A percentile compares a stretch with the other conserved stretches of the same genome.
Conservation (phyloP, 768 basidiomycete species). For the Auricularia cornea region DNA sequence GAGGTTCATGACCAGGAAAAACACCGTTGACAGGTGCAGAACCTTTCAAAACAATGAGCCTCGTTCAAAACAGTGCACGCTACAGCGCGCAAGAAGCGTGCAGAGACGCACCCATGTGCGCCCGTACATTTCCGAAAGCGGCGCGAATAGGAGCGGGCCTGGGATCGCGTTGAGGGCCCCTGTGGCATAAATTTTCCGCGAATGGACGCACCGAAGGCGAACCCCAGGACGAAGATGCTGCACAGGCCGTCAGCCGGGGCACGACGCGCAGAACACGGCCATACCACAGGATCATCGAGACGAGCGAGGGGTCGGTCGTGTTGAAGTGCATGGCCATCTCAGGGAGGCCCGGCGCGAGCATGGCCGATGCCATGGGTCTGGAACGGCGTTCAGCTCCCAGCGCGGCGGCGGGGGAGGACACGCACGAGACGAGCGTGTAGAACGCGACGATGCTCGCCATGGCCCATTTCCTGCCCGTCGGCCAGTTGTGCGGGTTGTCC, state of each 20-base stretch:
- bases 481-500: constrained; percentile 62
- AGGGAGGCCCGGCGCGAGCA: constrained; percentile 65
- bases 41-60: constrained; percentile 25
- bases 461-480: constrained; percentile 48
- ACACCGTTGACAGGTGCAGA: constrained; percentile 54
- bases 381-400: too few relatives aligned
- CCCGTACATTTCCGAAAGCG: constrained; percentile 47
- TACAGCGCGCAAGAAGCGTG: not conserved
- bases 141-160: constrained; percentile 32
- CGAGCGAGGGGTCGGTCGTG: constrained; percentile 33
- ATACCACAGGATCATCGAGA: not conserved
- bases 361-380: constrained; percentile 42
- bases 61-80: too few relatives aligned
- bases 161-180: constrained; percentile 39
- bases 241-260: not conserved
- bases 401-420: constrained; percentile 17
- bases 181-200: constrained; percentile 59
- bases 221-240: constrained; percentile 49
- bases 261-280: not conserved
- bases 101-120: constrained; percentile 61
- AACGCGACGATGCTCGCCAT: constrained; percentile 8
- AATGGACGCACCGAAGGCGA: constrained; percentile 27
- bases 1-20: constrained; percentile 54
- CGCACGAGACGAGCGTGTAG: constrained; percentile 27
- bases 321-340: constrained; percentile 23